Percentiles rank a stretch among this genome's conserved stretches.
phyloP scores from a whole-genome alignment of 2,329 filamentous ascomycete species.

The Fusarium piperis region DNA sequence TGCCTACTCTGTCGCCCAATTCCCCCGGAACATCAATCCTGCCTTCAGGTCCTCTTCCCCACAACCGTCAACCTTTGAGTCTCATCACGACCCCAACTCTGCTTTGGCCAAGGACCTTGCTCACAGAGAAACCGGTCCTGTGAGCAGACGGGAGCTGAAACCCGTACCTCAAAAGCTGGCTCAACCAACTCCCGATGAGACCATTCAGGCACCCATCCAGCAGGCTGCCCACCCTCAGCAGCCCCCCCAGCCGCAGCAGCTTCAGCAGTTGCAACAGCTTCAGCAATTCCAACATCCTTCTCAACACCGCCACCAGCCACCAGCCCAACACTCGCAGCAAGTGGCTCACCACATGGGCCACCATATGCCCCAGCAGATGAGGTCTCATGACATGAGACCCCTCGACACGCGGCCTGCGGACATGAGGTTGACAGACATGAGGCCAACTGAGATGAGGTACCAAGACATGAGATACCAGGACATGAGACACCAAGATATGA shows the following conservation, averaged over 20 bases:
- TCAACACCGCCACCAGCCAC: conserved; percentile 23
- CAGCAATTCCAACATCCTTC: conserved; percentile 11
- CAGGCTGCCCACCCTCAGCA: conserved; percentile 8
- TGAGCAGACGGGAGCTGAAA: conserved; percentile 60
- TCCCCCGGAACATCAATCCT: conserved; percentile 93
- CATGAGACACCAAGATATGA: conserved; percentile 9
- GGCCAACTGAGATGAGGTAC: neutral
- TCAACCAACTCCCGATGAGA: conserved; percentile 32
- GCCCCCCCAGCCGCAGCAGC: conserved; percentile 20
- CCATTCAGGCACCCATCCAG: conserved; percentile 29
- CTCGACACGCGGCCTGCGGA: neutral
- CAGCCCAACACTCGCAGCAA: conserved; percentile 35
- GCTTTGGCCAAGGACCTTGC: conserved; percentile 75
- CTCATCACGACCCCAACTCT: conserved; percentile 87
- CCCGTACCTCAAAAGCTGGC: conserved; percentile 61
- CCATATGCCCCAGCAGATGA: conserved; percentile 30
- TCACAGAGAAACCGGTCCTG: conserved; percentile 60
- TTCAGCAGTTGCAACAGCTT: conserved; percentile 17
- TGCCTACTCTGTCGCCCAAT: conserved; percentile 93
- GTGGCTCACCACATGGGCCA: conserved; percentile 20
- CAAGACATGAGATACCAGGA: neutral
- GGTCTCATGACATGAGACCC: conserved; percentile 3
- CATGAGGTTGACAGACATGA: conserved; percentile 3
- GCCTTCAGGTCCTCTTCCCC: conserved; percentile 96
- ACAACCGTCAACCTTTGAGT: conserved; percentile 91